phyloP scores from a whole-genome alignment of 768 basidiomycete genomes.

The Porpolomopsis calyptriformis region DNA sequence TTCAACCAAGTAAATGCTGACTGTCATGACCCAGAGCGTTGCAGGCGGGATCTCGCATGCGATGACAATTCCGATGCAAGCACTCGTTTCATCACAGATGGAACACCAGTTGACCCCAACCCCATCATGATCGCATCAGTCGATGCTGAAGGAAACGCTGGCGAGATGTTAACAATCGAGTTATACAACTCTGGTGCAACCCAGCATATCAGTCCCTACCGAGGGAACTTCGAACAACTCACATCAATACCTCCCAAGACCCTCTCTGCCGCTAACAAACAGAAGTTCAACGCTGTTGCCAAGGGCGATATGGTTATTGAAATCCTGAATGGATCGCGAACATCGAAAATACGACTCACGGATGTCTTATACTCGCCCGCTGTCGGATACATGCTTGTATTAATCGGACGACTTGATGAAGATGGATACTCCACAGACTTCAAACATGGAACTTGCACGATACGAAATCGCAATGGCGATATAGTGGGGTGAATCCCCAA shows the following conservation, averaged over 20 bases:
- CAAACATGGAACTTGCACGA: background rate
- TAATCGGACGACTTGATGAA: background rate
- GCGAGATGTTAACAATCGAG: too few relatives aligned
- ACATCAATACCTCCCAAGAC: too few relatives aligned
- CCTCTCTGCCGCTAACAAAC: constrained; percentile 11
- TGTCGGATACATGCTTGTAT: background rate
- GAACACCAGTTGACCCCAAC: too few relatives aligned
- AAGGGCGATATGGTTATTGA: constrained; percentile 8
- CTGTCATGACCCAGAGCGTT: too few relatives aligned
- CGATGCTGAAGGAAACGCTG: too few relatives aligned
- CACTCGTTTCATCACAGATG: too few relatives aligned
- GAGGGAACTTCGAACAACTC: constrained; percentile 12
- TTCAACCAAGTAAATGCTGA: background rate
- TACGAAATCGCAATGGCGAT: background rate
- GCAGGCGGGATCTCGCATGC: background rate
- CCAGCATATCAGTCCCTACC: constrained; percentile 9
- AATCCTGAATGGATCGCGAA: background rate
- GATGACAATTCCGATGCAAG: background rate
- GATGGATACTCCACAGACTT: background rate
- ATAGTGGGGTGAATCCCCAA: background rate
- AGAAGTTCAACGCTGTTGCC: constrained; percentile 10
- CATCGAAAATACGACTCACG: background rate
- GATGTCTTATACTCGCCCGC: background rate
- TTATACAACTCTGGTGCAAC: constrained; percentile 14
- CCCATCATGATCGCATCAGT: background rate